Evolutionary conservation across 148 eudicot genomes (phyloP), one percentile per base, ranked within the genome.

Genomic region (Tetragonia tetragonoides): DNA sequence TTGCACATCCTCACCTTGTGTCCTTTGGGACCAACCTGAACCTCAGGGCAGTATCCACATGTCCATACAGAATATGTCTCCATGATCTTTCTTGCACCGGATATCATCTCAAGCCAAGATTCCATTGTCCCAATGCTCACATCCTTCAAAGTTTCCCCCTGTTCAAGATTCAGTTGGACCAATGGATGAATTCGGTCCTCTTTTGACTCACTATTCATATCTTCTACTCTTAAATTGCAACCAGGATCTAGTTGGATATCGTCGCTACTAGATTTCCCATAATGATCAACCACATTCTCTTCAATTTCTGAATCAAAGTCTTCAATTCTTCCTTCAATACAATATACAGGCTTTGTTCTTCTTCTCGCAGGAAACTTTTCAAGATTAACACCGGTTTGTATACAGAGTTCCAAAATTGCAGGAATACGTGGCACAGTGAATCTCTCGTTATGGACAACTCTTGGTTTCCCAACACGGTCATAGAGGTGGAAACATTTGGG

Each of bases 1-100:
- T 80, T 89, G 62, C 93, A 89, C 83, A 81, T 81, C 76, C 89
- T 83, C 65, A 87, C 89, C 82, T 89, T 89, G 81, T 89, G 90
- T 23, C 93, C 93, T 76, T 86, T 89, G 46, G 90, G 88, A 61
- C 93, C 90, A 23, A 89, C 93, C 81, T 89, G 93, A 75, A 89
- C 83, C 76, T 89, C 93, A 4, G 89, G 89, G 63, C 93, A 89
- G 79, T 83, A 87, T 61, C 93, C 90, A 61, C 93, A 89, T 14
- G 93, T 85, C 85, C 88, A 86, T 51, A 87, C 93, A 34, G 71
- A 75, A 79, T 89, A 89, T 76, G 80, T 89, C 75, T 87, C 87
- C 87, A 86, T 89, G 67, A 89, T 83, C 83, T 78, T 86, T 80
- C 66, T 84, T 11, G 82, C 78, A 34, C 90, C 93, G n/a, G 87